Percentiles rank a stretch among this genome's conserved stretches.
These are phyloP conservation scores for Trebouxia sp. DNA, from an alignment of 139 green algal species.

Conservation along the genomic window DNA sequence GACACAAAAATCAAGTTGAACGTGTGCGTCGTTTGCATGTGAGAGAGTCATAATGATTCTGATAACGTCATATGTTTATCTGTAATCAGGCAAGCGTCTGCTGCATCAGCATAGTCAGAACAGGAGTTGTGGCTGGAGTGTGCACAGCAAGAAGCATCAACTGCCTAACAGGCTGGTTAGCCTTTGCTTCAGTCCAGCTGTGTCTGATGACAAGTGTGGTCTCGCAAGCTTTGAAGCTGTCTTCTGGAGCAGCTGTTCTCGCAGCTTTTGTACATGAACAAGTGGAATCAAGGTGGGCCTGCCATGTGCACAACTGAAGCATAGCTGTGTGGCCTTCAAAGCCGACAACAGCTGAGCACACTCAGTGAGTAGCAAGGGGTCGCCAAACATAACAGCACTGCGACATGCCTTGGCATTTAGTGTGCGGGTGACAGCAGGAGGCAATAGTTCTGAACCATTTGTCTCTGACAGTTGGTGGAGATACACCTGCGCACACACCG, in stretches of 20 bases:
- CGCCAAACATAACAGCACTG: slow-evolving; percentile 84
- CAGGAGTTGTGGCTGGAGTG: too few species aligned
- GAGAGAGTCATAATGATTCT: too few species aligned
- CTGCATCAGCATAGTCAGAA: too few species aligned
- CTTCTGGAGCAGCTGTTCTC: not conserved
- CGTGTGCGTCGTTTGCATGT: too few species aligned
- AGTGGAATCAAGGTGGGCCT: slow-evolving; percentile 64
- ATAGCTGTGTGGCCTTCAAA: slow-evolving; percentile 58
- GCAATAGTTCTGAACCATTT: slow-evolving; percentile 29
- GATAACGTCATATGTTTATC: not conserved
- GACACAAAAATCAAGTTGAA: too few species aligned
- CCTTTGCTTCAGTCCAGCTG: not conserved
- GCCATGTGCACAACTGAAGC: slow-evolving; percentile 81
- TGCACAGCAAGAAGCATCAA: not conserved
- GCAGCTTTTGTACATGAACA: slow-evolving; percentile 46
- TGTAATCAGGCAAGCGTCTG: too few species aligned
- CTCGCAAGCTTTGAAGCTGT: not conserved
- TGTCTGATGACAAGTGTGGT: too few species aligned
- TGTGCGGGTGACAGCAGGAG: slow-evolving; percentile 51
- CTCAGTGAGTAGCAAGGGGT: slow-evolving; percentile 53
- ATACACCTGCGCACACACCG: slow-evolving; percentile 44
- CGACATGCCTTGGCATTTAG: slow-evolving; percentile 78
- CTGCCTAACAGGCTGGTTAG: not conserved
- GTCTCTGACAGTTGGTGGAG: slow-evolving; percentile 65
- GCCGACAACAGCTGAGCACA: slow-evolving; percentile 55